Evolutionary conservation across 2,329 filamentous ascomycete species (phyloP), one percentile per base, ranked within the genome.

Genomic region (Aspergillus sp.): DNA sequence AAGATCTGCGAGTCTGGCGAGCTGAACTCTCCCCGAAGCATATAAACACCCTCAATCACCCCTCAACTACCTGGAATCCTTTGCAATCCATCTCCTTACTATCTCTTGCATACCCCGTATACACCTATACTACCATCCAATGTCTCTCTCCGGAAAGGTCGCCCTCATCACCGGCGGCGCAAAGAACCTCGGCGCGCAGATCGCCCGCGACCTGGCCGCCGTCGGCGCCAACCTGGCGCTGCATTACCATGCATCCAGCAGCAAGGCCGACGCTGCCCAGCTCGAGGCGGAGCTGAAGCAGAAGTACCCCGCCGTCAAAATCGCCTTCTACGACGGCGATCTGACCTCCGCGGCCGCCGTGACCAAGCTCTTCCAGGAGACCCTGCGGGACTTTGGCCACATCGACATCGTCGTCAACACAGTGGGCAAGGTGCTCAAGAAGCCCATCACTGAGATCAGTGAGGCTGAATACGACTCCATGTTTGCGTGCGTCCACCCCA

Each of bases 401-500:
- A 67, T 81, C 43, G 77, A 81, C 57, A 77, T 81, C 51, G 71
- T 80, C 3, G 67, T 80, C 58, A 80, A 80, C 63, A 80, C 77
- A 13, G 70, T 80, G 31, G 78, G 78, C 41, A 79, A 78, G 66
- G 76, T 76, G 29, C 62, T 77, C 42, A 77, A 77, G 72, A 78
- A 79, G 66, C 68, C 73, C 5, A 74, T 77, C 23, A 63, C 64
- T 1, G 71, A 74, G 11, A 74, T 78, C 44, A 67, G 63, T 3
- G 77, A 79, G 57, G 67, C 61, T 10, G 76, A 80, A 50, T 78
- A 78, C 56, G 76, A 79, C 56, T 60, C 67, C 3, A 77, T 78
- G 72, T 79, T 78, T 68, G 74, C 70, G 70, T 75, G 65, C 46
- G 72, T 68, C 11, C 7, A 13, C 10, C 21, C 31, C 16, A 34